phyloP scores from a whole-genome alignment of 2,329 filamentous ascomycete genomes.

The Fusarium buxicola region DNA sequence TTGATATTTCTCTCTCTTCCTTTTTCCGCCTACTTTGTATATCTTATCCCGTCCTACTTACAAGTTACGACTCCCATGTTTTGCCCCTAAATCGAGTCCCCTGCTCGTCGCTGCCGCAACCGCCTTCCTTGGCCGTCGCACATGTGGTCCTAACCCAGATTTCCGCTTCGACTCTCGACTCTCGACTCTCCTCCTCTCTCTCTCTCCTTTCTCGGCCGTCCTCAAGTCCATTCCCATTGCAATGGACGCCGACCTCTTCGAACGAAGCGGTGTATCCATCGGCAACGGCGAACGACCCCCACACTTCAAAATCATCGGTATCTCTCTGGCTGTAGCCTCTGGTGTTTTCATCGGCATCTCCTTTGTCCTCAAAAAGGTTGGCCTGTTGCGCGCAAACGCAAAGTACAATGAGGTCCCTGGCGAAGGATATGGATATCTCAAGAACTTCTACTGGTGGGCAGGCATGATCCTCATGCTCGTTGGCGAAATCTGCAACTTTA shows the following conservation, averaged over 20 bases:
- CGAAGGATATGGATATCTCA: slow-evolving; percentile 96
- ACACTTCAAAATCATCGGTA: slow-evolving; percentile 86
- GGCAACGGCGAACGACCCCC: slow-evolving; percentile 54
- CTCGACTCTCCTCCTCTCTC: slow-evolving; percentile 8
- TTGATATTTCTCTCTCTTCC: background rate
- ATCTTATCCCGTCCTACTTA: slow-evolving; percentile 2
- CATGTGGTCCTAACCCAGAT: slow-evolving; percentile 43
- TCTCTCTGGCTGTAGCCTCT: slow-evolving; percentile 85
- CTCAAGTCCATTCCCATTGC: slow-evolving; percentile 9
- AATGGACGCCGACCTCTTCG: slow-evolving; percentile 44
- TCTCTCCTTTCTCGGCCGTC: slow-evolving; percentile 1
- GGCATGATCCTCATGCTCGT: slow-evolving; percentile 98
- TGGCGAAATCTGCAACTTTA: slow-evolving; percentile 96
- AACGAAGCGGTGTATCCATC: slow-evolving; percentile 34
- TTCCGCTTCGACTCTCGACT: slow-evolving; percentile 26
- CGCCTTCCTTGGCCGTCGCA: slow-evolving; percentile 30
- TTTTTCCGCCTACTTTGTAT: background rate
- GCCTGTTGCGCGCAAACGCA: slow-evolving; percentile 89
- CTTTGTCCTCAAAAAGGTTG: slow-evolving; percentile 95
- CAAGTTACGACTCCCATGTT: background rate
- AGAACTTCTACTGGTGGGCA: slow-evolving; percentile 93
- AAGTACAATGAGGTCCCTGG: slow-evolving; percentile 97
- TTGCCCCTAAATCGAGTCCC: slow-evolving; percentile 22
- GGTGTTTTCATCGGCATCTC: slow-evolving; percentile 94
- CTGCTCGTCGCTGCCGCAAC: slow-evolving; percentile 40